These are phyloP conservation scores for Ascochyta pisi DNA, from an alignment of 2,329 filamentous ascomycete species.

Conservation along the genomic window DNA sequence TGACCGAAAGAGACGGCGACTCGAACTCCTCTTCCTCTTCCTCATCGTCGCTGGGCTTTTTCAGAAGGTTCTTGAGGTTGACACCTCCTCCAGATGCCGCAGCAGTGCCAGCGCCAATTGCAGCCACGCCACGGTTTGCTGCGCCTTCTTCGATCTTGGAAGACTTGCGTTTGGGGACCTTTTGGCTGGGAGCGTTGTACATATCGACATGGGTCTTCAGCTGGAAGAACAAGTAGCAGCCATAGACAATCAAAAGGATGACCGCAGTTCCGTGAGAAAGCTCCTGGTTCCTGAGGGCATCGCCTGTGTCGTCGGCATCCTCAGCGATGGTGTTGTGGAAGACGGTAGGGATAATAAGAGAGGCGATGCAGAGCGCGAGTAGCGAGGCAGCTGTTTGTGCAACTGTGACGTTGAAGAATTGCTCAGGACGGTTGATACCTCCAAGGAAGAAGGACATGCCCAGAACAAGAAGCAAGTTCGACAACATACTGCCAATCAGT, in stretches of 20 bases:
- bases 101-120: conserved; percentile 60
- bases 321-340: conserved; percentile 59
- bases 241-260: conserved; percentile 84
- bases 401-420: conserved; percentile 90
- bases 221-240: conserved; percentile 86
- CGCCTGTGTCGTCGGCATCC: conserved; percentile 26
- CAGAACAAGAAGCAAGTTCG: conserved; percentile 86
- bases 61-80: conserved; percentile 56
- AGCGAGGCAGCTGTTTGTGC: conserved; percentile 87
- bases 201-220: conserved; percentile 82
- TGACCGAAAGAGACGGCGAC: conserved; percentile 77
- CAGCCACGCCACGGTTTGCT: conserved; percentile 57
- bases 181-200: conserved; percentile 81
- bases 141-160: conserved; percentile 59
- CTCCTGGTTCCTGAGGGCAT: conserved; percentile 41
- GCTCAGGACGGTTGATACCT: conserved; percentile 77
- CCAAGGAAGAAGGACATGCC: conserved; percentile 94
- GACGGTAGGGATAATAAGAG: conserved; percentile 87
- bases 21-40: conserved; percentile 71
- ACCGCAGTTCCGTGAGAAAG: conserved; percentile 75
- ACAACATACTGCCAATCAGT: conserved; percentile 88
- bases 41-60: conserved; percentile 43
- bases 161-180: conserved; percentile 67
- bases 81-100: conserved; percentile 59
- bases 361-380: conserved; percentile 78